Percentiles rank a stretch among this genome's conserved stretches.
Conservation (phyloP, 345 rosid genomes). For the Bruguiera sexangula region DNA sequence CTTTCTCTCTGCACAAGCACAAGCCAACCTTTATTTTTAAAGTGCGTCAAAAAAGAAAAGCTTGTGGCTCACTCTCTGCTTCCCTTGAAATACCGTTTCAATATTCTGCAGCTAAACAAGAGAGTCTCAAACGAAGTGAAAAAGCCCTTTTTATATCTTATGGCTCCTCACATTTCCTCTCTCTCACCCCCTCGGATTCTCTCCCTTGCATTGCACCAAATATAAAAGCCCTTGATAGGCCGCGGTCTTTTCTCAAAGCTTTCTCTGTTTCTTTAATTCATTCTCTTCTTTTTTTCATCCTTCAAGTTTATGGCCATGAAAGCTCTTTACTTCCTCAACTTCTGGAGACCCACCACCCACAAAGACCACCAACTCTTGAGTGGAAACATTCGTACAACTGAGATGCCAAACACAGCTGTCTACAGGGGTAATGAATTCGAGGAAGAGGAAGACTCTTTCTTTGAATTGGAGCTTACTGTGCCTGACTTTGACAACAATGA, state of each 20-base stretch:
- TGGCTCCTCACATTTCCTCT: slow-evolving; percentile 9
- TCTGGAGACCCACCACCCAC: slow-evolving; percentile 44
- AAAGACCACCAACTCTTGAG: slow-evolving; percentile 25
- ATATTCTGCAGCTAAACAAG: slow-evolving; percentile 6
- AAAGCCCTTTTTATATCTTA: slow-evolving; percentile 29
- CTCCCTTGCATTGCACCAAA: neutral
- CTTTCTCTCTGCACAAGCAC: neutral
- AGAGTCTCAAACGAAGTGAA: slow-evolving; percentile 45
- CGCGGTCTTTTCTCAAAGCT: neutral
- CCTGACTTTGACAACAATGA: slow-evolving; percentile 31
- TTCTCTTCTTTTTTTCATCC: neutral
- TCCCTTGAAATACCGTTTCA: slow-evolving; percentile 31
- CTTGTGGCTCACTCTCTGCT: slow-evolving; percentile 4
- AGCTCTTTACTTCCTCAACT: slow-evolving; percentile 60
- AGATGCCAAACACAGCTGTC: slow-evolving; percentile 16
- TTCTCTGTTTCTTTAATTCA: neutral
- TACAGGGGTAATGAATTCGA: slow-evolving; percentile 36
- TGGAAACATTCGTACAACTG: slow-evolving; percentile 9
- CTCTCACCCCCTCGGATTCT: neutral
- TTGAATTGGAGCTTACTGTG: slow-evolving; percentile 73
- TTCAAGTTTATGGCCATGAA: slow-evolving; percentile 36
- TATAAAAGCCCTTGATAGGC: slow-evolving; percentile 14
- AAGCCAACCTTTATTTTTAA: neutral
- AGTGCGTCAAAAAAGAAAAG: slow-evolving; percentile 1
- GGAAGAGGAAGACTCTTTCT: slow-evolving; percentile 84